These are phyloP conservation scores for Fomitopsis betulina DNA, from an alignment of 1,284 basidiomycete species.

Conservation along the genomic window DNA sequence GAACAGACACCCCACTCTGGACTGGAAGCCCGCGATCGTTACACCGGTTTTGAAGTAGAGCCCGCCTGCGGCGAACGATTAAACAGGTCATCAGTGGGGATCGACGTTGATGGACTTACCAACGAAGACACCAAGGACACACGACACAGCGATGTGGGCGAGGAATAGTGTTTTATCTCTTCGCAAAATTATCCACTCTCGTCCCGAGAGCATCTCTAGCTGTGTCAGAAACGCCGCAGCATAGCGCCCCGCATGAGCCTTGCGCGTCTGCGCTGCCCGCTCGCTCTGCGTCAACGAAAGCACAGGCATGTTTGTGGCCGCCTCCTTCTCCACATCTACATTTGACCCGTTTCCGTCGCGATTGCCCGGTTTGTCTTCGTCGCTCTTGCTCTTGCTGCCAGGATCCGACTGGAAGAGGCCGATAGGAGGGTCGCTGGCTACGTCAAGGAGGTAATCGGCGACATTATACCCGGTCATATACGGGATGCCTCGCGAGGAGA, in stretches of 20 bases:
- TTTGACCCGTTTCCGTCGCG: background rate
- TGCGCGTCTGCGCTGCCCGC: background rate
- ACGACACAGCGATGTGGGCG: slow-evolving; percentile 67
- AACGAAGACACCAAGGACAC: slow-evolving; percentile 75
- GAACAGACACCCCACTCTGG: slow-evolving; percentile 85
- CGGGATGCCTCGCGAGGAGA: slow-evolving; percentile 41
- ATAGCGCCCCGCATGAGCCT: slow-evolving; percentile 30
- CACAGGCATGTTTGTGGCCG: slow-evolving; percentile 8
- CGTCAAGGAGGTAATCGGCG: slow-evolving; percentile 84
- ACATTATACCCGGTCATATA: slow-evolving; percentile 79
- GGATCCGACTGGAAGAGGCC: slow-evolving; percentile 32
- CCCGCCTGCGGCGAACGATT: slow-evolving; percentile 47
- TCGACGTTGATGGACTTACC: slow-evolving; percentile 36
- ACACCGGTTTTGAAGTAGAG: slow-evolving; percentile 76
- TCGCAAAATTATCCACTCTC: slow-evolving; percentile 80
- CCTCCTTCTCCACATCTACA: slow-evolving; percentile 3
- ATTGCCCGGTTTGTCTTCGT: background rate
- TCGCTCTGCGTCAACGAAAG: slow-evolving; percentile 12
- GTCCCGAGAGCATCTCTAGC: slow-evolving; percentile 68
- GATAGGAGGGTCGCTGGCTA: slow-evolving; percentile 64
- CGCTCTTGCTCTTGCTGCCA: slow-evolving; percentile 5
- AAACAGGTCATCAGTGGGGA: background rate
- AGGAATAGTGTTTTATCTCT: slow-evolving; percentile 82
- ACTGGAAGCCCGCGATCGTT: slow-evolving; percentile 90
- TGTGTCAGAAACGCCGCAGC: slow-evolving; percentile 83